Evolutionary conservation across 2,329 filamentous ascomycete genomes (phyloP).

Genomic region (Piedraia hortae): DNA sequence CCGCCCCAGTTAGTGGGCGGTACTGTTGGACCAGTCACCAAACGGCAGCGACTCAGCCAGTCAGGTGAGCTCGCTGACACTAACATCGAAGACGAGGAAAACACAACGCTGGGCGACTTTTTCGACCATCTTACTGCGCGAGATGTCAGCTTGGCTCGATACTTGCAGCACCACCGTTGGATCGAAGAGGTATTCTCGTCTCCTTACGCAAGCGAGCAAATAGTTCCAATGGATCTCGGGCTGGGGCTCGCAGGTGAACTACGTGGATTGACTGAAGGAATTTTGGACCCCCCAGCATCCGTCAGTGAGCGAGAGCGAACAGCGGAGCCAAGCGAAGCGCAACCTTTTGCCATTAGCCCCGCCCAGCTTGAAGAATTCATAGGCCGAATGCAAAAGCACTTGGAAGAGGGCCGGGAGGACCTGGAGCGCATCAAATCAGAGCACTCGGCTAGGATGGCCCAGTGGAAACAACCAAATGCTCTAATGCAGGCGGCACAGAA

Average conservation of each 20-base stretch:
- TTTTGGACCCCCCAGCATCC: constrained; percentile 36
- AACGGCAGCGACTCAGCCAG: constrained; percentile 17
- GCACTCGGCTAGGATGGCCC: constrained; percentile 48
- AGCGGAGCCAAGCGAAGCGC: constrained; percentile 5
- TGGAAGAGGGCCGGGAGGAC: constrained; percentile 47
- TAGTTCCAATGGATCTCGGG: constrained; percentile 64
- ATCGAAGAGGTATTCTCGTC: constrained; percentile 94
- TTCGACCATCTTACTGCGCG: constrained; percentile 74
- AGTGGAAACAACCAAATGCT: constrained; percentile 41
- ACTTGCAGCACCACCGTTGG: constrained; percentile 92
- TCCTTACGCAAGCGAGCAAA: constrained; percentile 61
- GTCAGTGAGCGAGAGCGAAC: constrained; percentile 2
- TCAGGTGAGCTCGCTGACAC: constrained; percentile 16
- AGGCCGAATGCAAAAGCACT: constrained; percentile 43
- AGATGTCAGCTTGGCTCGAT: constrained; percentile 65
- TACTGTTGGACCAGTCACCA: constrained; percentile 17
- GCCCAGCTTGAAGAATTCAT: constrained; percentile 66
- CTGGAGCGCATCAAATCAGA: constrained; percentile 61
- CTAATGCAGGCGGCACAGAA: constrained; percentile 51
- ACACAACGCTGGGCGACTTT: constrained; percentile 60
- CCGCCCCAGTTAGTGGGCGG: constrained; percentile 3
- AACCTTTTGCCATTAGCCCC: constrained; percentile 36
- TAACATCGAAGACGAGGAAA: constrained; percentile 64
- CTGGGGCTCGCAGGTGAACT: constrained; percentile 56
- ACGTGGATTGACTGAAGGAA: constrained; percentile 52